phyloP scores from a whole-genome alignment of 192 early-diverging fungal species.

The Phlyctochytrium planicorne region DNA sequence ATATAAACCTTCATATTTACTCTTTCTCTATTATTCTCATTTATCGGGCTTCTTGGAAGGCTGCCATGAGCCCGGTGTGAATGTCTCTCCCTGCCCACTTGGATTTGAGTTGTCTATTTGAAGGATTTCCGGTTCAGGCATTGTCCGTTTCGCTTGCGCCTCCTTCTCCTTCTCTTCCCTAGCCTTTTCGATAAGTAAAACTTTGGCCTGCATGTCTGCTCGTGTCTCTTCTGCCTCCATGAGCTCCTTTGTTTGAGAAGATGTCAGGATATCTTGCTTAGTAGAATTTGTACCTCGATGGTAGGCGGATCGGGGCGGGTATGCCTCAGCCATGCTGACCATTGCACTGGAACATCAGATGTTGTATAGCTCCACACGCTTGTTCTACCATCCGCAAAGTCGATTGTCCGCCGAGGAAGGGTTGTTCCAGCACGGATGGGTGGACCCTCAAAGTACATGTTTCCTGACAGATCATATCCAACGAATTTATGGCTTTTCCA shows the following conservation, averaged over 20 bases:
- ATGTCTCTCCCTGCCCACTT: conserved; percentile 32
- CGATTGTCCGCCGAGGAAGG: conserved; percentile 28
- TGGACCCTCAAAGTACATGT: conserved; percentile 49
- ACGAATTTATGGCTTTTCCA: background rate
- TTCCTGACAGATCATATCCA: conserved; percentile 31
- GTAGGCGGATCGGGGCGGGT: conserved; percentile 37
- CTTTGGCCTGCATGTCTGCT: conserved; percentile 1
- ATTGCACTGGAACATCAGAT: conserved; percentile 41
- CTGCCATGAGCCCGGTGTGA: conserved; percentile 27
- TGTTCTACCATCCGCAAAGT: conserved; percentile 40
- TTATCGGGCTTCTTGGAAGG: background rate
- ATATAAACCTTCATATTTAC: too few species aligned
- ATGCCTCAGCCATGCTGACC: conserved; percentile 47
- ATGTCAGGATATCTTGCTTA: background rate
- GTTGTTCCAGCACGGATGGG: conserved; percentile 17
- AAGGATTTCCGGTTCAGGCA: background rate
- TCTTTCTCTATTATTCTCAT: background rate
- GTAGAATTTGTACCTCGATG: conserved; percentile 20
- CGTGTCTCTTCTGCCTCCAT: conserved; percentile 5
- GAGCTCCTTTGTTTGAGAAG: conserved; percentile 12
- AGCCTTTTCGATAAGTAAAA: conserved; percentile 13
- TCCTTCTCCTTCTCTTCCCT: conserved; percentile 13
- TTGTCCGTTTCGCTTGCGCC: background rate
- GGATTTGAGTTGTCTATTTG: conserved; percentile 10
- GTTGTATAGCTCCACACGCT: conserved; percentile 32